Percentiles rank a stretch among this genome's conserved stretches.
Evolutionary conservation across 148 eudicot genomes (phyloP).

Genomic region (Vaccinium darrowii): DNA sequence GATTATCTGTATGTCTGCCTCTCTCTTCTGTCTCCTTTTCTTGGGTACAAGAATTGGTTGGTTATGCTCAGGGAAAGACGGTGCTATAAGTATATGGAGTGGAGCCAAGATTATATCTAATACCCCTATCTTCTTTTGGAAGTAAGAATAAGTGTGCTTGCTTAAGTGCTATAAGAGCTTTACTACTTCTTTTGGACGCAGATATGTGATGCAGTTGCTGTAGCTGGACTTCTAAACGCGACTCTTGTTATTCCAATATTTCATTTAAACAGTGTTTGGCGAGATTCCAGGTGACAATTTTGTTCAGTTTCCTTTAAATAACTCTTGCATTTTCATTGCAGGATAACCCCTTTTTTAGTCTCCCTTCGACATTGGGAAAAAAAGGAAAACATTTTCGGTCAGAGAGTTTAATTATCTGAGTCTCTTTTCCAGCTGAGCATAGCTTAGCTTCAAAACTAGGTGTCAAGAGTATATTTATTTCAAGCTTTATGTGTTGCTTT

Average conservation of each 20-base stretch:
- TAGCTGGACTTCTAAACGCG: conserved; percentile 91
- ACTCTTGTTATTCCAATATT: conserved; percentile 94
- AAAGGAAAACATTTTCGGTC: neutral
- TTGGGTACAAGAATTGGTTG: neutral
- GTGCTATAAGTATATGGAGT: conserved; percentile 9
- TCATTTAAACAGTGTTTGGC: conserved; percentile 96
- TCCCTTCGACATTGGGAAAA: neutral
- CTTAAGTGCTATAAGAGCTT: neutral
- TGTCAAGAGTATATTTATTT: neutral
- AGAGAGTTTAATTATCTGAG: neutral
- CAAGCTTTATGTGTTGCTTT: neutral
- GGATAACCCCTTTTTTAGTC: neutral
- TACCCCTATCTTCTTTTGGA: neutral
- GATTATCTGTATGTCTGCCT: conserved; percentile 69
- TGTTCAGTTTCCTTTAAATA: neutral
- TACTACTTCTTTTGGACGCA: conserved; percentile 32
- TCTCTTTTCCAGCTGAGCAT: too few species aligned
- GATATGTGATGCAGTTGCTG: conserved; percentile 99
- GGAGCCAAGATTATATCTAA: neutral
- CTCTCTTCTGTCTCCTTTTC: conserved; percentile 4
- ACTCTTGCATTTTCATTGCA: neutral
- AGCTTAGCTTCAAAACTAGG: neutral
- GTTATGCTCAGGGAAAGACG: neutral
- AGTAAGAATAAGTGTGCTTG: neutral
- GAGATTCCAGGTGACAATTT: conserved; percentile 77